Evolutionary conservation across 2,329 filamentous ascomycete genomes (phyloP), one percentile per base, ranked within the genome.

Genomic region (Penicillium sclerotigenum): DNA sequence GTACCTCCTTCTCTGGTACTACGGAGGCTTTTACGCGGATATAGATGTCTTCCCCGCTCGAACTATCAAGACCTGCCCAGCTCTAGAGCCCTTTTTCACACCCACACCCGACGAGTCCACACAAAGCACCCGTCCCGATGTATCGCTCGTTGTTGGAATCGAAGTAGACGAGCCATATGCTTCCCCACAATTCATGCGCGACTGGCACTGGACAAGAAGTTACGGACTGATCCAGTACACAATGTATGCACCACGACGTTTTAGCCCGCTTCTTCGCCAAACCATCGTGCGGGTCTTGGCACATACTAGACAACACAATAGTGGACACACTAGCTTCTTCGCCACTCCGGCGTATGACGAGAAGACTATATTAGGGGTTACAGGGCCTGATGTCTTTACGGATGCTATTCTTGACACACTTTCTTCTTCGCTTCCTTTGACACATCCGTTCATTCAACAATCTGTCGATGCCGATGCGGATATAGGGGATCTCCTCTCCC

Each of bases 141-240:
- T 71, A n/a, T 73, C 71, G 0, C 68, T 73, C 3, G 64, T 72
- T 0, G 56, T 72, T 20, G 50, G 71, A 1, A 57, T 73, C 11
- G 71, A 73, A 48, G 68, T 73, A 13, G 71, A 74, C 42, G 71
- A 74, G 38, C 71, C 71, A 0, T 68, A 68, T 20, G 69, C 70
- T n/a, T 70, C 71, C 0, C 40, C 59, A 0, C 47, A 65, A 28
- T 62, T 65, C 29, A 71, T 71, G 68, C 64, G 51, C 18, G 58
- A 66, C 33, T 74, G 71, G 71, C 68, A 66, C 51, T 73, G 71
- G 71, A 68, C 59, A 33, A 55, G 71, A 38, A 65, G 63, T 29
- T 73, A 73, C 46, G 68, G 68, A 0, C 65, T 74, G 33, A 64
- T 71, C 10, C 71, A 74, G 40, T 74, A 72, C 40, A 68, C 62